Evolutionary conservation across 768 basidiomycete species (phyloP), one percentile per base, ranked within the genome.

Genomic region (Lactarius hengduanensis): DNA sequence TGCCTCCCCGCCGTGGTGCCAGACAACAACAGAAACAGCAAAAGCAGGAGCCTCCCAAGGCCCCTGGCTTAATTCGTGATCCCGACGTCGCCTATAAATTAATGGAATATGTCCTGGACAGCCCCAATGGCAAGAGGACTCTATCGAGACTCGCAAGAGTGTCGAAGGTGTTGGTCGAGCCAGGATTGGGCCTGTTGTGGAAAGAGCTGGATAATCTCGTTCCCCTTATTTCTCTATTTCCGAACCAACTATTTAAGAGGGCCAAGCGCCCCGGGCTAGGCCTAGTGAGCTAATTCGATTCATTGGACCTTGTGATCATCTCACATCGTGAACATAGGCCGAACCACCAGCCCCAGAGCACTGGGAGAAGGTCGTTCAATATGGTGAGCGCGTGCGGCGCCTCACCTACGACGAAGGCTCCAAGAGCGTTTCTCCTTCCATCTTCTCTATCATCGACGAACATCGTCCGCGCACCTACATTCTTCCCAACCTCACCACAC

Each of bases 171-270:
- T 78, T 91, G 74, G 85, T 81, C 70, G 89, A 88, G 70, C 89
- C 89, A 16, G 84, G 86, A n/a, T 73, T 92, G 70, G 79, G 86
- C 73, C 78, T 87, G 58, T 80, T 92, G 36, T 92, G 91, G 91
- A 84, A 82, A 73, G 91, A 92, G 71, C 77, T 92, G 63, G 90
- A 92, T 74, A 89, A 88, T 15, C 79, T 92, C 66, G 77, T 85
- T 56, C 91, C 91, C 11, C 79, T 92, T 64, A 79, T 92, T 64
- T 86, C 86, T 41, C 74, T 91, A 62, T 92, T 92, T 74, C 91
- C 91, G 16, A 80, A 78, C 64, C 79, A 82, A 69, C 72, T 91
- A 69, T 78, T 91, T 76, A 89, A 85, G 77, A 89, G 85, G 76
- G 80, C 86, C 64, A 83, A 85, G 68, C 86, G 83, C 73, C 91